Evolutionary conservation across 305 asterid genomes (phyloP).

Genomic region (Fraxinus latifolia): DNA sequence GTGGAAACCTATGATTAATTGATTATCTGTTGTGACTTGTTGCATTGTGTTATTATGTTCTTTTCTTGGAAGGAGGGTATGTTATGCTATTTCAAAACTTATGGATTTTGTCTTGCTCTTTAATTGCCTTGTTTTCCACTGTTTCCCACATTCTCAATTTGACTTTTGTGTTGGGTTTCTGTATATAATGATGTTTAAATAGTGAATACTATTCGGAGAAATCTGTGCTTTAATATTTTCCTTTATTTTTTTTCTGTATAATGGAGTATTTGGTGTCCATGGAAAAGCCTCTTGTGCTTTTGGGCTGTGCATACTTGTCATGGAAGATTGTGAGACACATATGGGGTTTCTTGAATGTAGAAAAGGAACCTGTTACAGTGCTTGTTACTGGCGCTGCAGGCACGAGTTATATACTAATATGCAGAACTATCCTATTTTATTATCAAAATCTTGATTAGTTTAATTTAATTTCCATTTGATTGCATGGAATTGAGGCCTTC

Average conservation of each 20-base stretch:
- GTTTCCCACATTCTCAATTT: background rate
- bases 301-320: conserved; percentile 55
- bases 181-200: background rate
- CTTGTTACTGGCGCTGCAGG: conserved; percentile 93
- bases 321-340: conserved; percentile 62
- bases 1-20: background rate
- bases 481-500: background rate
- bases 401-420: conserved; percentile 25
- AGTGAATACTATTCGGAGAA: background rate
- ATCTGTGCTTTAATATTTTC: background rate
- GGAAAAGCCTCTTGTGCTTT: conserved; percentile 53
- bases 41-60: conserved; percentile 33
- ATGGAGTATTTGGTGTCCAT: conserved; percentile 48
- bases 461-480: background rate
- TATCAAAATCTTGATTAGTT: background rate
- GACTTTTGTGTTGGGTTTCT: background rate
- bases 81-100: conserved; percentile 62
- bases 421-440: background rate
- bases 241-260: background rate
- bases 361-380: conserved; percentile 59
- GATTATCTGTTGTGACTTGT: background rate
- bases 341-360: conserved; percentile 46
- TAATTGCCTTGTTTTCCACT: conserved; percentile 25
- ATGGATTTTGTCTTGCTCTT: conserved; percentile 45
- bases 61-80: conserved; percentile 45